Evolutionary conservation across 306 rosid genomes (phyloP), one percentile per base, ranked within the genome.

Genomic region (Glycine soja): DNA sequence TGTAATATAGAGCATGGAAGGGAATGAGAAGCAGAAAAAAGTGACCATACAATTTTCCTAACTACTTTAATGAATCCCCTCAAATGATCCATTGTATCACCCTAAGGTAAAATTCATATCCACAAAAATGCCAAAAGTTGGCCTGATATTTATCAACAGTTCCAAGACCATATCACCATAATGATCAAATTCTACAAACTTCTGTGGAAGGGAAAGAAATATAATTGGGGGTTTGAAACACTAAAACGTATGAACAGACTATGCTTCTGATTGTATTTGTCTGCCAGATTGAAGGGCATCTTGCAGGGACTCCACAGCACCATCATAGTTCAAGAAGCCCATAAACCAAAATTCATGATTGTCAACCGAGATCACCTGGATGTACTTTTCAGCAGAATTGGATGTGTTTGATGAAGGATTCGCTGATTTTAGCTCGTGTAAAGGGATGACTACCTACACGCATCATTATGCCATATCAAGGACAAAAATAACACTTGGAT

Each of bases 271-370:
- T 48, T 62, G 85, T 81, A 79, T 57, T 69, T 69, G 72, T 85
- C 68, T 80, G 58, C 74, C 86, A 57, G 86, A 70, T 67, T 86
- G 86, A 43, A 86, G 70, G 80, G 92, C 91, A 66, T 86, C 90
- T 81, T 73, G 86, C 75, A 96, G 90, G 85, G 32, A 64, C 14
- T 81, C 86, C 80, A 86, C 84, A 50, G 98, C 97, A 67, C 81
- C 89, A 0, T 85, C 93, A 57, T 96, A 96, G 78, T 87, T 88
- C 70, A 93, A 81, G 84, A 96, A 96, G 6, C 97, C 99, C 99
- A 92, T 90, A 56, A 96, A 93, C 99, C 99, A 96, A 88, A 96
- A 93, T 72, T 96, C 99, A 57, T 89, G 92, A 76, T 93, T 89
- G 75, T 96, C 98, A 1, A 80, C 80, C 1, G 98, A 88, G 77